These are phyloP conservation scores for Wickerhamomyces mucosus DNA, from an alignment of 805 yeast genomes.

Conservation along the genomic window DNA sequence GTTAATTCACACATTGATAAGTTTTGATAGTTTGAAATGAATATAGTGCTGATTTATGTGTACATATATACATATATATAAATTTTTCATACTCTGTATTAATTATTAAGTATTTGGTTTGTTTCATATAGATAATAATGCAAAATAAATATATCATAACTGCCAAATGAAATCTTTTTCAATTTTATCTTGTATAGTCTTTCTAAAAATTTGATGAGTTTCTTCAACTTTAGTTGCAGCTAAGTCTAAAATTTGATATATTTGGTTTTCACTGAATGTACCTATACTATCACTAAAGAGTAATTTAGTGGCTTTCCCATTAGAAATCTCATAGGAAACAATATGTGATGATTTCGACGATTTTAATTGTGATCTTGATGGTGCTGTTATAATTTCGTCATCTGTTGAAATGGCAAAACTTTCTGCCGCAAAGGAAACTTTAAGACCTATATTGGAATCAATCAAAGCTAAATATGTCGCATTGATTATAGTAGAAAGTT, in stretches of 20 bases:
- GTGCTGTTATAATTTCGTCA: constrained; percentile 29
- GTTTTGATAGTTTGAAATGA: too few relatives aligned
- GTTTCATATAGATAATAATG: too few relatives aligned
- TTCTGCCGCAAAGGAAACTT: constrained; percentile 50
- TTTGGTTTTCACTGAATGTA: constrained; percentile 44
- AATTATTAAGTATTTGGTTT: too few relatives aligned
- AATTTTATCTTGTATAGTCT: constrained; percentile 37
- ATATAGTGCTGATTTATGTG: too few relatives aligned
- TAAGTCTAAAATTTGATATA: constrained; percentile 41
- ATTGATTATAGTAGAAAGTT: constrained; percentile 37
- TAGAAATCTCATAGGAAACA: constrained; percentile 47
- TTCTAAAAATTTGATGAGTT: constrained; percentile 39
- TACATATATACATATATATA: too few relatives aligned
- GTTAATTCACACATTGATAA: too few relatives aligned
- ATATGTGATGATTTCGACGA: constrained; percentile 52
- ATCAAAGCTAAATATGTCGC: constrained; percentile 65
- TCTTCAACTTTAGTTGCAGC: constrained; percentile 39
- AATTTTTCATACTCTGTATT: too few relatives aligned
- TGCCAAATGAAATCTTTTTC: constrained; percentile 54
- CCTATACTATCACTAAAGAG: constrained; percentile 72
- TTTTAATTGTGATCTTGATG: constrained; percentile 34
- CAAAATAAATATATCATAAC: constrained; percentile 6
- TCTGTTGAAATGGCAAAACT: constrained; percentile 32
- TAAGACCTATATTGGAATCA: constrained; percentile 70
- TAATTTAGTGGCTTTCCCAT: constrained; percentile 42